A percentile compares a stretch with the other conserved stretches of the same genome.
Evolutionary conservation across 1,284 basidiomycete genomes (phyloP).

Genomic region (Gymnopus androsaceus): DNA sequence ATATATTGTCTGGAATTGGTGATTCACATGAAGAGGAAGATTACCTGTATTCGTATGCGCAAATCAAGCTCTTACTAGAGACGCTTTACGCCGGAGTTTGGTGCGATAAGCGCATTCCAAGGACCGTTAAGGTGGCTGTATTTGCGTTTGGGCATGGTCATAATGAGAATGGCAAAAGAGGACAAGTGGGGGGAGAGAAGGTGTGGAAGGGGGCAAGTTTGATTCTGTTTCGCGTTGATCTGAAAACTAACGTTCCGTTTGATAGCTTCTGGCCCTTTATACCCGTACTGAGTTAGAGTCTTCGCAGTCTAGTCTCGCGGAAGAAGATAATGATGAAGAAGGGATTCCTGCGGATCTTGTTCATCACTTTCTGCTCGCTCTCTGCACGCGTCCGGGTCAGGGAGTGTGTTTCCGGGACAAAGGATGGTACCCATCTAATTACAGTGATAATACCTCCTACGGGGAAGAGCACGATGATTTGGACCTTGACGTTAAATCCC

Average conservation of each 20-base stretch:
- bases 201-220: constrained; percentile 68
- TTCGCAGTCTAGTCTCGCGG: constrained; percentile 60
- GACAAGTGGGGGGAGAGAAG: constrained; percentile 65
- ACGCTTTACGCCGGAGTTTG: constrained; percentile 62
- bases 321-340: constrained; percentile 49
- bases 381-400: constrained; percentile 81
- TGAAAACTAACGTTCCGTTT: background rate
- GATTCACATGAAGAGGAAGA: background rate
- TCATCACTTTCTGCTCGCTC: constrained; percentile 85
- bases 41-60: constrained; percentile 42
- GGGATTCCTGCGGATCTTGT: constrained; percentile 76
- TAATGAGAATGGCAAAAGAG: constrained; percentile 65
- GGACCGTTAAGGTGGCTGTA: background rate
- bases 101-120: constrained; percentile 3
- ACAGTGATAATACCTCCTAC: background rate
- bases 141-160: constrained; percentile 19
- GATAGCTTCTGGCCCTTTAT: background rate
- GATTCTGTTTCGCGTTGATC: constrained; percentile 49
- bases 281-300: constrained; percentile 60
- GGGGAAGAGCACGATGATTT: constrained; percentile 30
- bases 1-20: constrained; percentile 3
- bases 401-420: constrained; percentile 89
- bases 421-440: constrained; percentile 83
- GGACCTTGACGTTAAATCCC: constrained; percentile 27
- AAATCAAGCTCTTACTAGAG: constrained; percentile 68